phyloP scores from a whole-genome alignment of 2,329 filamentous ascomycete genomes.

The Aureobasidium musti region DNA sequence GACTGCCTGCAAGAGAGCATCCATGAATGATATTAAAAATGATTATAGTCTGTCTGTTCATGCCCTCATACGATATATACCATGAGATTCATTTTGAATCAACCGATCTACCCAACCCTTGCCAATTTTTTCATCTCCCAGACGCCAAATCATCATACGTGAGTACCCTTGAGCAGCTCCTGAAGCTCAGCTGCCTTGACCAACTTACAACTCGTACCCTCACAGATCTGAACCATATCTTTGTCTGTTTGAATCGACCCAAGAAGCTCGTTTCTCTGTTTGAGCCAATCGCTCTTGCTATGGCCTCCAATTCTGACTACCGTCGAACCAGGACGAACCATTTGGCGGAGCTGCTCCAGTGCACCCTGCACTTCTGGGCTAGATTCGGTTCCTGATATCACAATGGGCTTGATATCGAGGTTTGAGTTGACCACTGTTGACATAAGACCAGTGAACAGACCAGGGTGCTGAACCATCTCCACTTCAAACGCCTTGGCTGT shows the following conservation, averaged over 20 bases:
- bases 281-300: constrained; percentile 51
- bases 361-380: constrained; percentile 45
- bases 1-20: too few species aligned
- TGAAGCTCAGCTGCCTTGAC: constrained; percentile 32
- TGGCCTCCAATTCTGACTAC: constrained; percentile 44
- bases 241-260: constrained; percentile 46
- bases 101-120: neutral
- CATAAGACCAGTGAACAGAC: constrained; percentile 82
- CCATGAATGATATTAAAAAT: too few species aligned
- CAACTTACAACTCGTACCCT: constrained; percentile 44
- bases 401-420: constrained; percentile 65
- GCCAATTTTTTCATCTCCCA: neutral
- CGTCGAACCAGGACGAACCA: constrained; percentile 43
- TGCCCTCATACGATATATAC: too few species aligned
- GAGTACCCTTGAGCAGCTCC: constrained; percentile 25
- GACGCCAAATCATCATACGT: constrained; percentile 5
- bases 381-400: constrained; percentile 52
- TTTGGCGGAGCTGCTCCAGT: constrained; percentile 45
- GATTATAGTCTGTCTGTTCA: too few species aligned
- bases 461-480: constrained; percentile 89
- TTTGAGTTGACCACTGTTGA: constrained; percentile 72
- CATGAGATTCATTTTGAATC: too few species aligned
- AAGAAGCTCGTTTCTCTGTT: constrained; percentile 53
- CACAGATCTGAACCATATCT: constrained; percentile 51
- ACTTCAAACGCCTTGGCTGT: constrained; percentile 85